These are phyloP conservation scores for Dipteronia sinensis DNA, from an alignment of 345 rosid species.

Conservation along the genomic window DNA sequence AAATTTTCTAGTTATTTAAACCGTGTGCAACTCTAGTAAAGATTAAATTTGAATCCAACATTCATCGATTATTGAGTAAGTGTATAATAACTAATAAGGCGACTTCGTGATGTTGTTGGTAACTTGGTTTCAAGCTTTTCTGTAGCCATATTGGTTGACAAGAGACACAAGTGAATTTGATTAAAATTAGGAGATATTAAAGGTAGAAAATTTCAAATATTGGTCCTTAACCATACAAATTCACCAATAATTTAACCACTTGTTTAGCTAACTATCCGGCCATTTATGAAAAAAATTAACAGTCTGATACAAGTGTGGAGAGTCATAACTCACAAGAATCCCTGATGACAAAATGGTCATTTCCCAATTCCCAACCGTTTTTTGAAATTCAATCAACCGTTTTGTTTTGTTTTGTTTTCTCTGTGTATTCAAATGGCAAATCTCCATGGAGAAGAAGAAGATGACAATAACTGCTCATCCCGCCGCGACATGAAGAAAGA, in stretches of 20 bases:
- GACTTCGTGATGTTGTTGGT: no score
- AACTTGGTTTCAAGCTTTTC: no score
- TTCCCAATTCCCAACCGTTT: constrained; percentile 12
- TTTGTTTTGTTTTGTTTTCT: not conserved
- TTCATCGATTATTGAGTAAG: no score
- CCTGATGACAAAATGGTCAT: constrained; percentile 4
- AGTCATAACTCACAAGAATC: not conserved
- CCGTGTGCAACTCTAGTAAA: no score
- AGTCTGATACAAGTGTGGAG: not conserved
- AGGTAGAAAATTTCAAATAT: constrained; percentile 32
- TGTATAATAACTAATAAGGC: no score
- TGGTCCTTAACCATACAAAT: constrained; percentile 23
- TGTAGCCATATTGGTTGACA: not conserved
- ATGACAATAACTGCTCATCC: constrained; percentile 6
- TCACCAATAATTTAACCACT: constrained; percentile 9
- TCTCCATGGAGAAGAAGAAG: constrained; percentile 25
- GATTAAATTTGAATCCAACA: no score
- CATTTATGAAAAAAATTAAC: not conserved
- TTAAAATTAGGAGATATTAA: constrained; percentile 27
- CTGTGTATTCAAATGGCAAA: not conserved
- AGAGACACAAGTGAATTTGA: constrained; percentile 8
- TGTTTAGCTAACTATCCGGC: constrained; percentile 32
- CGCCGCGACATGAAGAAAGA: constrained; percentile 30
- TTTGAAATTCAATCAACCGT: not conserved
- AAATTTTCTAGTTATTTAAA: no score